Base-by-base conservation (phyloP, 345 rosid genomes). In the Citrus glauca region DNA sequence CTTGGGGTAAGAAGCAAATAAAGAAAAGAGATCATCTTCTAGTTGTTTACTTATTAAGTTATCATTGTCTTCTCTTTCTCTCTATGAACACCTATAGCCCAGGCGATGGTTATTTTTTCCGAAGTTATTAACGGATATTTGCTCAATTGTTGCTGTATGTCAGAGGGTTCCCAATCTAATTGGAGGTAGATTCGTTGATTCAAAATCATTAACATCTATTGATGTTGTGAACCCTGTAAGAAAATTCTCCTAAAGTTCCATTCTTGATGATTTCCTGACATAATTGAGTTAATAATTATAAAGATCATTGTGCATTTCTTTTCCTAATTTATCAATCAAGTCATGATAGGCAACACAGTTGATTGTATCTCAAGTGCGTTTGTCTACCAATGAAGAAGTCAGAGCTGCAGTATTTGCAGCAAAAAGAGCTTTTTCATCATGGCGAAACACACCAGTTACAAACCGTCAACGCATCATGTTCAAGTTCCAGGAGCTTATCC, bases 91-190 rank as follows among this genome's bases (percentile, higher is more conserved):
- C 50, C 16, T 45, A 45, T 13, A 11, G 4, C 17, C 50, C 0
- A 13, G 17, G 17, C 4, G 17, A 45, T 45, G 17, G 50, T 45
- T 45, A 3, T 27, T 77, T 81, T 80, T 42, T 45, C 63, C 38
- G 61, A 80, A 66, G 63, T 75, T 81, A 76, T 71, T 45, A 65
- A 28, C 65, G 72, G 35, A 77, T 66, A 78, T 77, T 59, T 77
- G 69, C 63, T 42, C 19, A 33, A 53, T 72, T 60, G 2, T 77
- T 45, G 57, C 59, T 83, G 48, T 57, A 68, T 81, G 56, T 56
- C 90, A 95, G 98, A 89, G 89, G 74, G 93, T 92, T 55, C 98
- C 94, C 70, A 95, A 95, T 90, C 92, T 93, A 67, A 95, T 95
- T 48, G 97, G 93, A 76, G 99, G 97, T 22, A 69, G 85, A 69